Evolutionary conservation across 345 rosid species (phyloP).

Genomic region (Eucalyptus polybractea): DNA sequence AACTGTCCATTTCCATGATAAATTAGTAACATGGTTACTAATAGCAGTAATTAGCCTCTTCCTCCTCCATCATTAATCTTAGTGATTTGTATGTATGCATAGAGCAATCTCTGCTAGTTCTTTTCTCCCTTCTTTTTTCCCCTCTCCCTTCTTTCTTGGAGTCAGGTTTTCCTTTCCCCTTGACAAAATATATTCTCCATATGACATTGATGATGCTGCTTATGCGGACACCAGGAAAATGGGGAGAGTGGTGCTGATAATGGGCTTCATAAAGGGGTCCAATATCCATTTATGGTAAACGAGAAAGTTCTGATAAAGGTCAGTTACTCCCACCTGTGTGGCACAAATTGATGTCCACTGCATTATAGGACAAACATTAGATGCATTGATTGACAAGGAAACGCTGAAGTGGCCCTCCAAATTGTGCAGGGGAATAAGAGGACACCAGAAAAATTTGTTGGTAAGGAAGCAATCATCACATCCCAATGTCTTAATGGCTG

Average conservation of each 20-base stretch:
- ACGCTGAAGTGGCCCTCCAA: neutral
- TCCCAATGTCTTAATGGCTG: slow-evolving; percentile 99
- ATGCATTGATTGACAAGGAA: neutral
- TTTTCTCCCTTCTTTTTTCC: neutral
- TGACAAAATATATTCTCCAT: neutral
- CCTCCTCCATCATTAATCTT: neutral
- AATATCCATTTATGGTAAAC: slow-evolving; percentile 82
- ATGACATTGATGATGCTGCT: neutral
- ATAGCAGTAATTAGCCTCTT: neutral
- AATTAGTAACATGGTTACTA: neutral
- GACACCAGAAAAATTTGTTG: slow-evolving; percentile 93
- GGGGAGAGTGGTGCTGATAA: slow-evolving; percentile 57
- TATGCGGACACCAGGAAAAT: slow-evolving; percentile 42
- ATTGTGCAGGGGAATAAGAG: slow-evolving; percentile 78
- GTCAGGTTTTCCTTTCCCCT: neutral
- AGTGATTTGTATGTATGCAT: neutral
- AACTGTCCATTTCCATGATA: neutral
- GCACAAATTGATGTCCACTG: neutral
- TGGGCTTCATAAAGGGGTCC: slow-evolving; percentile 60
- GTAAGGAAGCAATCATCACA: slow-evolving; percentile 93
- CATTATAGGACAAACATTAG: neutral
- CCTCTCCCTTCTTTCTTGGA: neutral
- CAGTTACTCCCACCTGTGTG: neutral
- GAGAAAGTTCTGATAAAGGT: slow-evolving; percentile 98
- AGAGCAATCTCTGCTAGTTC: neutral